A percentile compares a stretch with the other conserved stretches of the same genome.
Conservation (phyloP, 768 basidiomycete genomes). For the Suillus subalutaceus region DNA sequence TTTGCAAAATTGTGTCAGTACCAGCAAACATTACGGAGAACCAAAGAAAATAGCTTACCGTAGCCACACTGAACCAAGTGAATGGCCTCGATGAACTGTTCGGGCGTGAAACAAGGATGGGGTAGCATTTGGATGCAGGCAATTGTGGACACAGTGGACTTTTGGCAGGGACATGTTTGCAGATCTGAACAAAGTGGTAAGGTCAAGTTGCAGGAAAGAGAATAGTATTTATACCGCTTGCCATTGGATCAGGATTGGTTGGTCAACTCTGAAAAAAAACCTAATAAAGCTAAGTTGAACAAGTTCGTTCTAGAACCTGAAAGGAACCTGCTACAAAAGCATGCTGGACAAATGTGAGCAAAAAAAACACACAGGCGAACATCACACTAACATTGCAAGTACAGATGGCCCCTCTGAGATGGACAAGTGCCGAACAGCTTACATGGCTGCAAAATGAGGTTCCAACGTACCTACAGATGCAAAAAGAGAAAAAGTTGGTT, state of each 20-base stretch:
- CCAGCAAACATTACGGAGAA: neutral
- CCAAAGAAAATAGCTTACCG: neutral
- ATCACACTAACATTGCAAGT: neutral
- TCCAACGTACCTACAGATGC: neutral
- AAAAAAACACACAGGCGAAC: neutral
- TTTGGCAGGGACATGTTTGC: too few relatives aligned
- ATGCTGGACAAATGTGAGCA: neutral
- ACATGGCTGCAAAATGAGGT: neutral
- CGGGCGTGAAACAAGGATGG: too few relatives aligned
- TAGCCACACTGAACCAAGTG: neutral
- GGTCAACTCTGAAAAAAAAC: conserved; percentile 1
- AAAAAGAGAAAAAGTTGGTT: neutral
- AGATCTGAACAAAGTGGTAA: too few relatives aligned
- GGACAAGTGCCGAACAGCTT: neutral
- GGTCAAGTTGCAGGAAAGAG: too few relatives aligned
- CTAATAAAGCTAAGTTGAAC: neutral
- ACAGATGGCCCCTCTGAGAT: neutral
- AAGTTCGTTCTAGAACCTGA: neutral
- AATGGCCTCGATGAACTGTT: neutral
- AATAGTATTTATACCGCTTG: neutral
- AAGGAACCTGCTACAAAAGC: neutral
- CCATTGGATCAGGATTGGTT: neutral
- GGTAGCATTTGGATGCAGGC: too few relatives aligned
- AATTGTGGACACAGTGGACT: too few relatives aligned
- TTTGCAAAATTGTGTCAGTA: neutral